Evolutionary conservation across 2,329 filamentous ascomycete genomes (phyloP).

Genomic region (Pseudogymnoascus sp.): DNA sequence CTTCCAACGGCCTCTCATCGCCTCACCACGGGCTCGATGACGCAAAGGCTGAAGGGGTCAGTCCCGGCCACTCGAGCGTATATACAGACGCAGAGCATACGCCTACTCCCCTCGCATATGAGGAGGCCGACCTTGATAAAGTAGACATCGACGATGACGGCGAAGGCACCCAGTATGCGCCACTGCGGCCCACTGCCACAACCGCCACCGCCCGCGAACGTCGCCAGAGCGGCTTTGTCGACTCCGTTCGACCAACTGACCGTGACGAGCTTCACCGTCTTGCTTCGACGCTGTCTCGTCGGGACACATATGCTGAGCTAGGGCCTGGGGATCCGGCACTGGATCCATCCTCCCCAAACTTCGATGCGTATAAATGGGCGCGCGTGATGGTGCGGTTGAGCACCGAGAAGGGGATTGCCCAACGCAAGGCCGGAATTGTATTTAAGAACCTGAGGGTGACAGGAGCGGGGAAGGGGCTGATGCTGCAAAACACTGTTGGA

Average conservation of each 20-base stretch:
- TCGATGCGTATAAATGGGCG: slow-evolving; percentile 49
- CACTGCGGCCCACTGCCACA: not conserved
- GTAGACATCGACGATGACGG: not conserved
- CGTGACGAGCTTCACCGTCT: slow-evolving; percentile 25
- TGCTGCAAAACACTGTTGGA: slow-evolving; percentile 62
- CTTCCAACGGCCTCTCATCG: not conserved
- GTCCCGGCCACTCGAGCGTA: not conserved
- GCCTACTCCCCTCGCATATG: not conserved
- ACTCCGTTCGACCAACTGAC: slow-evolving; percentile 19
- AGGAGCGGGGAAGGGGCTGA: slow-evolving; percentile 60
- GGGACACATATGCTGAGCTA: slow-evolving; percentile 33
- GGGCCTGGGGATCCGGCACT: slow-evolving; percentile 42
- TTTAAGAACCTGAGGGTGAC: slow-evolving; percentile 62
- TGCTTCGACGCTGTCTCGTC: slow-evolving; percentile 21
- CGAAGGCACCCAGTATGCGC: not conserved
- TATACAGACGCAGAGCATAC: not conserved
- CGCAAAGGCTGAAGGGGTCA: not conserved
- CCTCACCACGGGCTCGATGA: not conserved
- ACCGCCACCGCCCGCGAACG: not conserved
- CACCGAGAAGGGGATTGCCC: slow-evolving; percentile 49
- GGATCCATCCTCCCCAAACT: slow-evolving; percentile 46
- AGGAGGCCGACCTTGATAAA: not conserved
- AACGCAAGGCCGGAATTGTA: slow-evolving; percentile 51
- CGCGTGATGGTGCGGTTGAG: slow-evolving; percentile 44
- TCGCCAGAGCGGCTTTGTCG: not conserved